Base-by-base conservation (phyloP, 148 eudicot genomes). In the Spergularia bocconei region DNA sequence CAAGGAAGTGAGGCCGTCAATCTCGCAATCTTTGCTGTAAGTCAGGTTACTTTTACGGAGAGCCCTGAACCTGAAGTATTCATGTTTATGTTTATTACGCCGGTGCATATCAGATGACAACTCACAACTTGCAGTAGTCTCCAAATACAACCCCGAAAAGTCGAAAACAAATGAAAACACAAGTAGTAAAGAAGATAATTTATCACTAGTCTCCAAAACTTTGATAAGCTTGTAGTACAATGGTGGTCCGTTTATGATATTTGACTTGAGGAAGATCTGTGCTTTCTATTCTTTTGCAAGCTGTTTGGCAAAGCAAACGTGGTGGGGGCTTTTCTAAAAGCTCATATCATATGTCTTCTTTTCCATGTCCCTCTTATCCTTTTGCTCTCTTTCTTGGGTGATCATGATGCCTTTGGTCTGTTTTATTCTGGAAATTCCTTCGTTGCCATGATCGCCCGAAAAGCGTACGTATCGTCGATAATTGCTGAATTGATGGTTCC, bases 251-350 rank as follows among this genome's bases (percentile, higher is more conserved):
- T 76, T 70, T 74, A 78, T 80, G 75, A 70, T 76, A 75, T 73
- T 85, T 73, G 87, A 82, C 85, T 79, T 75, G 58, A 71, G 66
- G 21, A 83, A 54, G 75, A 68, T 74, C 56, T 38, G 55, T 74
- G 62, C 79, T 70, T 82, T 63, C 78, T 71, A 56, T 51, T 79
- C 76, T 80, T 66, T 69, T 82, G 82, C 67, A 80, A 85, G 88
- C 88, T 85, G 84, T 82, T 82, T 82, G 72, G 82, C 85, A 85
- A 82, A 74, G 29, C 12, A 44, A 83, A 83, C 84, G 77, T 85
- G 86, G 84, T 82, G 57, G 88, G 84, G 79, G 63, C 84, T 77
- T 62, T 76, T 17, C 41, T 13, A 72, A 21, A 58, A 76, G 51
- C 80, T 61, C 75, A 39, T 66, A 12, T 71, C 36, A n/a, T 67